These are phyloP conservation scores for Tuber melanosporum DNA, from an alignment of 495 filamentous ascomycete genomes.

Conservation along the genomic window DNA sequence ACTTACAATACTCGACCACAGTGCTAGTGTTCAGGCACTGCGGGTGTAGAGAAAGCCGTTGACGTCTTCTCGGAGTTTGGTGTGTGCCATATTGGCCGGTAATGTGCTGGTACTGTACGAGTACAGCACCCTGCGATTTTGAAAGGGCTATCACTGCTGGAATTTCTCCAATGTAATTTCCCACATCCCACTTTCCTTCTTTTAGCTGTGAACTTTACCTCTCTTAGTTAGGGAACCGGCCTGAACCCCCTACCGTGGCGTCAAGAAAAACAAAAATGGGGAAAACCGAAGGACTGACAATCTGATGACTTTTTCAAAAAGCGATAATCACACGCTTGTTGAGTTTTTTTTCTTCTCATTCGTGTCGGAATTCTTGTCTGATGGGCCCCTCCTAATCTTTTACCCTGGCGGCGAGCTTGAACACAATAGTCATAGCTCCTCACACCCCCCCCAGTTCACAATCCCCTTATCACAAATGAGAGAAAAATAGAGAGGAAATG, in stretches of 20 bases:
- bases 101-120: too few species aligned
- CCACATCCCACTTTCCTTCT: not conserved
- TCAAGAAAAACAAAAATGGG: not conserved
- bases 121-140: not conserved
- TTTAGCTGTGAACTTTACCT: not conserved
- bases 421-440: not conserved
- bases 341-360: not conserved
- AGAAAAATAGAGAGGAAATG: not conserved
- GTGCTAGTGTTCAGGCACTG: not conserved
- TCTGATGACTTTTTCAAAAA: not conserved
- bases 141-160: not conserved
- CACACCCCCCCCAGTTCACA: not conserved
- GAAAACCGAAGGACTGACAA: not conserved
- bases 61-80: not conserved
- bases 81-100: not conserved
- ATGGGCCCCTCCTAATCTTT: not conserved
- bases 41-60: not conserved
- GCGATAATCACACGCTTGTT: not conserved
- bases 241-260: not conserved
- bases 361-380: not conserved
- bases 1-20: too few species aligned
- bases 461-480: not conserved
- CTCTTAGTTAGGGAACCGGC: not conserved
- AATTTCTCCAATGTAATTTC: not conserved
- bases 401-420: not conserved